A percentile compares a stretch with the other conserved stretches of the same genome.
Evolutionary conservation across 2,329 filamentous ascomycete genomes (phyloP).

Genomic region (Coccinonectria pachysandricola): DNA sequence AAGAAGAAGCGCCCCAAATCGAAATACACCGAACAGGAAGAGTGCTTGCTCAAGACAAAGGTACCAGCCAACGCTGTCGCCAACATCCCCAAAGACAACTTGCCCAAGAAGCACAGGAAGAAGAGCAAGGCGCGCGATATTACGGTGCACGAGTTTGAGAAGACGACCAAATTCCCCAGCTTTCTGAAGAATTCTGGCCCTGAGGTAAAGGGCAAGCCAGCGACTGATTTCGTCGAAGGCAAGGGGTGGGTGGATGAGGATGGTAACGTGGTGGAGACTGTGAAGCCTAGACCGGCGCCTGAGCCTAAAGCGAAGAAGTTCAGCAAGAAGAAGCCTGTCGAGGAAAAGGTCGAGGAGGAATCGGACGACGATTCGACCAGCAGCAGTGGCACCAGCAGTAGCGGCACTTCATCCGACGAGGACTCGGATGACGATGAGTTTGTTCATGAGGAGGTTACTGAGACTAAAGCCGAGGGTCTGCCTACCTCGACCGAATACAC

Average conservation of each 20-base stretch:
- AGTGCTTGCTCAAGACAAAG: conserved; percentile 77
- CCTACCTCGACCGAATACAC: conserved; percentile 7
- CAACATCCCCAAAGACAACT: conserved; percentile 30
- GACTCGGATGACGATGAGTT: conserved; percentile 22
- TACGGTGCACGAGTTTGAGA: conserved; percentile 81
- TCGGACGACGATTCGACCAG: conserved; percentile 19
- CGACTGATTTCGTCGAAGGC: conserved; percentile 63
- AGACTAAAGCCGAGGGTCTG: conserved; percentile 5
- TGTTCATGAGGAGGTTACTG: conserved; percentile 9
- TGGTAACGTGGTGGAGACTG: conserved; percentile 62
- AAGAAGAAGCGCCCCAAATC: conserved; percentile 54
- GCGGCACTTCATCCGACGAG: conserved; percentile 26
- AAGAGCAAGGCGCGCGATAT: conserved; percentile 41
- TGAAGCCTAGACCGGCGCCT: conserved; percentile 26
- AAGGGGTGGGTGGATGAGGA: conserved; percentile 80
- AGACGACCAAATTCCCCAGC: conserved; percentile 69
- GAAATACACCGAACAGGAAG: conserved; percentile 69
- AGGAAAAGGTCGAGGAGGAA: conserved; percentile 13
- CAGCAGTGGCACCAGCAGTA: conserved; percentile 23
- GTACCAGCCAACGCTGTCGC: conserved; percentile 43
- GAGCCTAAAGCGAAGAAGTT: conserved; percentile 14
- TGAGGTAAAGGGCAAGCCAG: conserved; percentile 25
- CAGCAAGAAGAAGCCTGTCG: conserved; percentile 10
- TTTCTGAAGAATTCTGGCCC: conserved; percentile 54
- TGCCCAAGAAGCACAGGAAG: conserved; percentile 49